Base-by-base conservation (phyloP, 2,329 filamentous ascomycete genomes). In the Fusarium aywerte region DNA sequence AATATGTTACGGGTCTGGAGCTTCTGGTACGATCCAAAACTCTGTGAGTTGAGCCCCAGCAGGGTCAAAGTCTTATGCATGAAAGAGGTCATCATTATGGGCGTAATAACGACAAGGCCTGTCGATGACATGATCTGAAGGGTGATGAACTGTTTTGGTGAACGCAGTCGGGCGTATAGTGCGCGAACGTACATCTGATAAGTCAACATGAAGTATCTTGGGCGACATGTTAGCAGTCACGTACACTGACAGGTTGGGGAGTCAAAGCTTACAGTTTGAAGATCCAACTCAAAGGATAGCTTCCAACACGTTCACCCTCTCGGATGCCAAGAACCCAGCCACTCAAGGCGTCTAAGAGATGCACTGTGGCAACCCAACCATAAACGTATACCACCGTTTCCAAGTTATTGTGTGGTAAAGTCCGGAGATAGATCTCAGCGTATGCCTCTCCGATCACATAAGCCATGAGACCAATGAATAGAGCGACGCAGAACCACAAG, bases 101-200 rank as follows among this genome's bases (percentile, higher is more conserved):
- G 89, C 4, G 85, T 87, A 35, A 90, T 79, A 62, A 90, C 80
- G 70, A 91, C 88, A 52, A 90, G 83, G 55, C 84, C 82, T 11
- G 85, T 84, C 18, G 87, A 89, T 1, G 88, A 90, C 62, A 91
- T 80, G 16, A 87, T 77, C 75, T 91, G 89, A 35, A 91, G 85
- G 67, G 85, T 81, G 58, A 90, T 81, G 78, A 91, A 91, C 76
- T 90, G 88, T 36, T 81, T 77, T 1, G 88, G 89, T 7, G 86
- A 88, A 64, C 89, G 87, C 15, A 91, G 84, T 18, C 89, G 87
- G 15, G 89, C 89, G 74, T 91, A 91, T 58, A 91, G 77, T 12
- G 89, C 87, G 51, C 89, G 87, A 13, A 91, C 89, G 76, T 90
- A 91, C 6, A 88, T 90, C 77, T 91, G 88, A 76, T 91, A 91